A percentile compares a stretch with the other conserved stretches of the same genome.
These are phyloP conservation scores for Meyerozyma sp. DNA, from an alignment of 1,139 yeast species.

Conservation along the genomic window DNA sequence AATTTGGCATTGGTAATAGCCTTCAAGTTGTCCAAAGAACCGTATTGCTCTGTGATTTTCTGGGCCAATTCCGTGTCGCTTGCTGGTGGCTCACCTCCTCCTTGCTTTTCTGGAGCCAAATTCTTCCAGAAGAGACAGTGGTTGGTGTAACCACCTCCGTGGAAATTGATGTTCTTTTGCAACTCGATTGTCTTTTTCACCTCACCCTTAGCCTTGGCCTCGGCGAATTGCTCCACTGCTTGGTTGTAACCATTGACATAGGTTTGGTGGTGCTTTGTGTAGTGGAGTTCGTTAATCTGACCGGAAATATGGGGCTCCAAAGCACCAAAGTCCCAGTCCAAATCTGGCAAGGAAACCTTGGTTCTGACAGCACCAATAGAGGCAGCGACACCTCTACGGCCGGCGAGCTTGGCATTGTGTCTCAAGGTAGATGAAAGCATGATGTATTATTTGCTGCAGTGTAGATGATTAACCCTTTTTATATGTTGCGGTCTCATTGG, in stretches of 20 bases:
- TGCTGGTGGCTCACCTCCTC: constrained; percentile 38
- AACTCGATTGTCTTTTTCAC: constrained; percentile 32
- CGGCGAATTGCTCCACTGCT: constrained; percentile 32
- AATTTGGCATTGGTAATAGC: constrained; percentile 33
- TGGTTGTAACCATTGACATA: constrained; percentile 38
- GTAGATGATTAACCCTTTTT: background rate
- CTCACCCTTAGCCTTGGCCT: constrained; percentile 32
- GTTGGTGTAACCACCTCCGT: constrained; percentile 43
- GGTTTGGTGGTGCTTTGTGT: constrained; percentile 39
- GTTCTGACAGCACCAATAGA: constrained; percentile 40
- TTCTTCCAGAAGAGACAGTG: constrained; percentile 42
- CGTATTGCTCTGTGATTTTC: constrained; percentile 33
- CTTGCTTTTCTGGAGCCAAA: constrained; percentile 35
- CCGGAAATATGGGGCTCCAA: constrained; percentile 41
- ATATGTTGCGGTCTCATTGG: background rate
- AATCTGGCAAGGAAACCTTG: constrained; percentile 28
- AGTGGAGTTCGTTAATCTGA: constrained; percentile 36
- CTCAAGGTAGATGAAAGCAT: constrained; percentile 21
- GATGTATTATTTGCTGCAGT: background rate
- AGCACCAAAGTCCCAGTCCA: constrained; percentile 38
- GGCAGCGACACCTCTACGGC: constrained; percentile 11
- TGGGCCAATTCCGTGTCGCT: constrained; percentile 27
- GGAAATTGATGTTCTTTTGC: constrained; percentile 37
- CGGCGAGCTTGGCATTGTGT: constrained; percentile 13
- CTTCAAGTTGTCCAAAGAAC: constrained; percentile 36